A percentile compares a stretch with the other conserved stretches of the same genome.
These are phyloP conservation scores for Sphaerosporella brunnea DNA, from an alignment of 495 filamentous ascomycete genomes.

Conservation along the genomic window DNA sequence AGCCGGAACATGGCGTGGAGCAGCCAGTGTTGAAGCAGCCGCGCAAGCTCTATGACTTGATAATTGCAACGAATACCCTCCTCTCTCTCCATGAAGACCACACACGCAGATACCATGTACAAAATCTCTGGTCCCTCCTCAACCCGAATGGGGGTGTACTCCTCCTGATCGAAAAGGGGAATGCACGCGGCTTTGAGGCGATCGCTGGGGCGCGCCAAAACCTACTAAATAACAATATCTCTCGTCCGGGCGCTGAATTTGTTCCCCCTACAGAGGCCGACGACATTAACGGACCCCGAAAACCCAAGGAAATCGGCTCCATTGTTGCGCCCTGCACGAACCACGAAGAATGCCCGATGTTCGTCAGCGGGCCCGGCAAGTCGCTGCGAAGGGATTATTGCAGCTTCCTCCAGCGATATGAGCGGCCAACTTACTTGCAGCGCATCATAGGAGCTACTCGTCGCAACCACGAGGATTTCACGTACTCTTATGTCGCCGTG, in stretches of 20 bases:
- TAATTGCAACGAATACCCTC: constrained; percentile 72
- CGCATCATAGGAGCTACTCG: constrained; percentile 45
- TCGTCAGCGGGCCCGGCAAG: constrained; percentile 39
- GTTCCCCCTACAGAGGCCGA: constrained; percentile 22
- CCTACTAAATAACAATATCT: constrained; percentile 57
- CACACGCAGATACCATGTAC: constrained; percentile 52
- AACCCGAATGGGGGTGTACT: constrained; percentile 72
- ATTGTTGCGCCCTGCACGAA: constrained; percentile 95
- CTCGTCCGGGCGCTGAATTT: constrained; percentile 40
- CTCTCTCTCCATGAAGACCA: constrained; percentile 55
- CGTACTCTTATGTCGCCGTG: constrained; percentile 78
- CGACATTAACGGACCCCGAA: constrained; percentile 35
- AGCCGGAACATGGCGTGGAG: background rate
- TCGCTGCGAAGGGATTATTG: constrained; percentile 73
- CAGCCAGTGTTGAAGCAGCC: constrained; percentile 26
- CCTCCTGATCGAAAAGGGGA: constrained; percentile 77
- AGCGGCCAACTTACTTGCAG: constrained; percentile 68
- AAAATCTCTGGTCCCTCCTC: constrained; percentile 78
- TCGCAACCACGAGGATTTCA: constrained; percentile 74
- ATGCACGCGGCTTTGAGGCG: constrained; percentile 79
- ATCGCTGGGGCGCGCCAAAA: constrained; percentile 66
- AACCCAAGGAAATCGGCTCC: constrained; percentile 38
- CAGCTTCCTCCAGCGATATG: constrained; percentile 75
- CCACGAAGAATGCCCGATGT: constrained; percentile 78
- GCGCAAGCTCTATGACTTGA: constrained; percentile 70